Evolutionary conservation across 2,329 filamentous ascomycete genomes (phyloP).

Genomic region (Coniella lustricola): DNA sequence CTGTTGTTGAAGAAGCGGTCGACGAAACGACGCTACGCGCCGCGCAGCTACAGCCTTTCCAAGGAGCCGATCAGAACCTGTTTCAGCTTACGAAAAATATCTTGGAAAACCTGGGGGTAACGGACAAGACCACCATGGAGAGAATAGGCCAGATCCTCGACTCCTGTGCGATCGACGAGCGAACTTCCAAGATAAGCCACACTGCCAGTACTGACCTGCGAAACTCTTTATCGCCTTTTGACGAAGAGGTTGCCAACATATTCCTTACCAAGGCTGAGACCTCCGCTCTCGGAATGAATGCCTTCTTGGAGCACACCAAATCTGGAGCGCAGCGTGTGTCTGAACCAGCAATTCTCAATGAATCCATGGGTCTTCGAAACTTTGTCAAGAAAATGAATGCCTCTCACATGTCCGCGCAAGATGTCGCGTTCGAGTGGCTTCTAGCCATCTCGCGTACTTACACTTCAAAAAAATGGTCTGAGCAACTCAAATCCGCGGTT

Average conservation of each 20-base stretch:
- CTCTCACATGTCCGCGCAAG: constrained; percentile 47
- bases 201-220: constrained; percentile 43
- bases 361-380: constrained; percentile 41
- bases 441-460: constrained; percentile 45
- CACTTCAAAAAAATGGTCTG: constrained; percentile 46
- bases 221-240: constrained; percentile 41
- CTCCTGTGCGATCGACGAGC: constrained; percentile 43
- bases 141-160: constrained; percentile 45
- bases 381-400: constrained; percentile 45
- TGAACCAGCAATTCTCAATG: constrained; percentile 43
- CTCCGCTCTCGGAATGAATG: constrained; percentile 47
- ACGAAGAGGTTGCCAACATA: constrained; percentile 46
- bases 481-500: constrained; percentile 48
- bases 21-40: constrained; percentile 47
- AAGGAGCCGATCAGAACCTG: constrained; percentile 48
- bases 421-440: constrained; percentile 54
- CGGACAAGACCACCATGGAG: constrained; percentile 39
- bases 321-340: constrained; percentile 43
- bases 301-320: constrained; percentile 59
- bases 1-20: constrained; percentile 41
- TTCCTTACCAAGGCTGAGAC: constrained; percentile 47
- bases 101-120: constrained; percentile 47
- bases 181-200: constrained; percentile 40
- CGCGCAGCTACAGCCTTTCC: constrained; percentile 48
- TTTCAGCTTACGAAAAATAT: constrained; percentile 50